Evolutionary conservation across 139 green algal species (phyloP).

Genomic region (Coelastrella sp.): DNA sequence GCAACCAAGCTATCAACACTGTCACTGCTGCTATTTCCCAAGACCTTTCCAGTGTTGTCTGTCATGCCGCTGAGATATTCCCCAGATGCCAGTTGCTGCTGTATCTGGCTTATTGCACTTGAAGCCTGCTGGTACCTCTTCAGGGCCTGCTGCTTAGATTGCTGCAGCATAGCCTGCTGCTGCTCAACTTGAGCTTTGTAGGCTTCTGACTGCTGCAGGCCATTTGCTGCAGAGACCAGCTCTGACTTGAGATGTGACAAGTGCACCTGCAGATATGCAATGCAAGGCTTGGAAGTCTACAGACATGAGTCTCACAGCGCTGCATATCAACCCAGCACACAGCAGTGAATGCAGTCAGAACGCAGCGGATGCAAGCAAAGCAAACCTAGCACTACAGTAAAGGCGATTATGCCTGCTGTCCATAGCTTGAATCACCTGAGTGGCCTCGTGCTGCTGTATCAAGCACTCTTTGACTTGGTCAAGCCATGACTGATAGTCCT

Average conservation of each 20-base stretch:
- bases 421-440: neutral
- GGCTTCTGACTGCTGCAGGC: conserved; percentile 11
- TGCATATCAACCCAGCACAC: too few relatives aligned
- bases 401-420: too few relatives aligned
- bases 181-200: neutral
- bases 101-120: conserved; percentile 1
- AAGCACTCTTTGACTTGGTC: conserved; percentile 36
- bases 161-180: conserved; percentile 30
- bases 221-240: conserved; percentile 6
- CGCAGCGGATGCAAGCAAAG: too few relatives aligned
- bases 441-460: conserved; percentile 38
- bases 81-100: conserved; percentile 14
- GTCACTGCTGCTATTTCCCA: neutral
- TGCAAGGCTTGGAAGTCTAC: neutral
- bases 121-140: conserved; percentile 18
- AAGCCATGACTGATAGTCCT: conserved; percentile 34
- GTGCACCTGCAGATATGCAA: neutral
- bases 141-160: conserved; percentile 21
- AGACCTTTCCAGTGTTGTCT: neutral
- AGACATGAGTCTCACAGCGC: neutral
- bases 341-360: too few relatives aligned
- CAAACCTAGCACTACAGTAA: too few relatives aligned
- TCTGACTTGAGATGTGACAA: conserved; percentile 17
- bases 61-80: neutral
- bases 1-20: neutral